A percentile compares a stretch with the other conserved stretches of the same genome.
Evolutionary conservation across 352 stramenopile genomes (phyloP).

Genomic region (Pythium plurisporium): DNA sequence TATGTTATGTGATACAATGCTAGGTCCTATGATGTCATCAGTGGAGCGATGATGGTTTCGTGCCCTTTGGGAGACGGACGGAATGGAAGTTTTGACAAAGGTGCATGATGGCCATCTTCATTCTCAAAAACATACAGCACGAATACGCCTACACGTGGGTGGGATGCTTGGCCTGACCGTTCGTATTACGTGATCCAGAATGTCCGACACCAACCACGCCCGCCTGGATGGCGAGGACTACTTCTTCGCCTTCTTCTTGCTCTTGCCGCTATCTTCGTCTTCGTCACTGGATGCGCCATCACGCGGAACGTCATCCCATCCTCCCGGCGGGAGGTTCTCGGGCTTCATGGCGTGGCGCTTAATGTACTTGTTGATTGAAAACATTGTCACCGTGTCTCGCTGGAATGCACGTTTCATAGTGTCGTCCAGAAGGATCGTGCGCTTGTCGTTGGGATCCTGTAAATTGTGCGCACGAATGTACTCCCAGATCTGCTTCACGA

Average conservation of each 20-base stretch:
- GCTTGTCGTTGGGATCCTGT: constrained; percentile 93
- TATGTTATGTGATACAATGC: background rate
- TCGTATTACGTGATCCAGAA: constrained; percentile 1
- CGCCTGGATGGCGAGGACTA: background rate
- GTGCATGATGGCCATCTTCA: constrained; percentile 4
- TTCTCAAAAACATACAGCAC: constrained; percentile 16
- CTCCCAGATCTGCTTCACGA: constrained; percentile 94
- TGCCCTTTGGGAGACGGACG: background rate
- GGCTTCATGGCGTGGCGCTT: constrained; percentile 81
- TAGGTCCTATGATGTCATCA: background rate
- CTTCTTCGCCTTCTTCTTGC: constrained; percentile 24
- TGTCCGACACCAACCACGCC: background rate
- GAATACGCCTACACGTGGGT: constrained; percentile 5
- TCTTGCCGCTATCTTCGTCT: constrained; percentile 38
- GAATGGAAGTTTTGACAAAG: background rate
- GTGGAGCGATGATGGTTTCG: background rate
- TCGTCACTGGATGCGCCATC: constrained; percentile 80
- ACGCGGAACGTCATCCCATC: constrained; percentile 66
- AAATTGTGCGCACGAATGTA: constrained; percentile 95
- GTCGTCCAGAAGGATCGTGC: constrained; percentile 90
- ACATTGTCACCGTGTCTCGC: constrained; percentile 84
- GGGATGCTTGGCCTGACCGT: background rate
- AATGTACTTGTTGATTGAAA: constrained; percentile 89
- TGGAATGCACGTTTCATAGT: constrained; percentile 80
- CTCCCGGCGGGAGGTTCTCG: constrained; percentile 52